Conservation (phyloP, 495 filamentous ascomycete species). For the Aspergillus conjunctus region DNA sequence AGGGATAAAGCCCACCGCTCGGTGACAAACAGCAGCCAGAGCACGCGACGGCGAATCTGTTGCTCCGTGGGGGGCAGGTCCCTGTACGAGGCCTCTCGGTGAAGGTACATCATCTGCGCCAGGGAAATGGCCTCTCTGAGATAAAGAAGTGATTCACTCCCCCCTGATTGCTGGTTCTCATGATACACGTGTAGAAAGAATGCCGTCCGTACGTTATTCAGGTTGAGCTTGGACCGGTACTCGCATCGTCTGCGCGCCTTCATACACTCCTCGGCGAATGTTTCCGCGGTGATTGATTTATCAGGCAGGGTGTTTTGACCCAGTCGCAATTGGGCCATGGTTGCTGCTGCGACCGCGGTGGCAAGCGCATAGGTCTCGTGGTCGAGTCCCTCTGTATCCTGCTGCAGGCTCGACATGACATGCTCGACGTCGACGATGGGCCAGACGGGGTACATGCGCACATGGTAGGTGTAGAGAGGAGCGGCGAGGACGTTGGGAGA, state of each 20-base stretch:
- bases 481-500: constrained; percentile 27
- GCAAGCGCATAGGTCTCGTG: constrained; percentile 45
- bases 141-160: constrained; percentile 42
- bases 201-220: constrained; percentile 36
- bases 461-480: constrained; percentile 42
- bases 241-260: constrained; percentile 14
- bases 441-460: constrained; percentile 51
- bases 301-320: constrained; percentile 23
- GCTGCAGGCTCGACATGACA: constrained; percentile 38
- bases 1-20: constrained; percentile 32
- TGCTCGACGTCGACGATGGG: constrained; percentile 48
- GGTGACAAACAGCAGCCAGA: constrained; percentile 51
- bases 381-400: constrained; percentile 29
- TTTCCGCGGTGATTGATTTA: constrained; percentile 30
- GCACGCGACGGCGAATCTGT: constrained; percentile 42
- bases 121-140: constrained; percentile 49
- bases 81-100: constrained; percentile 40
- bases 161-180: constrained; percentile 45
- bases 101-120: constrained; percentile 48
- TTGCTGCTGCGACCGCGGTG: constrained; percentile 45
- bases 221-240: constrained; percentile 23
- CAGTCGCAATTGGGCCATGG: constrained; percentile 47
- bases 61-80: constrained; percentile 30
- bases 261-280: constrained; percentile 22
- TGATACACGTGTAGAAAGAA: constrained; percentile 53